Evolutionary conservation across 1,139 yeast species (phyloP).

Genomic region (Zygoascus meyerae): DNA sequence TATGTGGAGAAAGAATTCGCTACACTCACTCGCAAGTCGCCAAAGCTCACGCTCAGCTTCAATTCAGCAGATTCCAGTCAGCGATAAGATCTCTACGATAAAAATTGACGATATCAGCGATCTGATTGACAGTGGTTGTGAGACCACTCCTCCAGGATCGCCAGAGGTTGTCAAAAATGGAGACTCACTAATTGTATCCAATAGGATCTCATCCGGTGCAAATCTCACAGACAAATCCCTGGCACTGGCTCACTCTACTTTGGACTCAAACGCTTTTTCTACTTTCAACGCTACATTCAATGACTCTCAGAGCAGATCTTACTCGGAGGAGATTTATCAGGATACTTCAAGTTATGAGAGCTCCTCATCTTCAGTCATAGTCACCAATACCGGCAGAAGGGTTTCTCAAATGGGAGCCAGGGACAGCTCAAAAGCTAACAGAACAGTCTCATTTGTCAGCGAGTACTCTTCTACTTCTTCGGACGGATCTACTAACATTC

Average conservation of each 20-base stretch:
- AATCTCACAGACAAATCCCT: too few species aligned
- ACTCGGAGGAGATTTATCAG: too few species aligned
- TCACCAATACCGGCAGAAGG: conserved; percentile 5
- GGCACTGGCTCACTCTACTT: too few species aligned
- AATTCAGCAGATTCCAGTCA: conserved; percentile 1
- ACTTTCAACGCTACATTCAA: too few species aligned
- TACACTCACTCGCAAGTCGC: not conserved
- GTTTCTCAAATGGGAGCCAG: not conserved
- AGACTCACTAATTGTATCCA: not conserved
- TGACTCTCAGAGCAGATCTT: too few species aligned
- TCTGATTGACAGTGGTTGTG: conserved; percentile 11
- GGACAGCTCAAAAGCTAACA: too few species aligned
- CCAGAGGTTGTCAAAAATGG: not conserved
- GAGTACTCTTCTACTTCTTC: not conserved
- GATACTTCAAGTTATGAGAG: not conserved
- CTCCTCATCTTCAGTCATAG: conserved; percentile 4
- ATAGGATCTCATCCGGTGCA: not conserved
- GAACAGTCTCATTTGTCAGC: not conserved
- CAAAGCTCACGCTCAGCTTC: not conserved
- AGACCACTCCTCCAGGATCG: conserved; percentile 1
- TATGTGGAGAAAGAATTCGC: conserved; percentile 9
- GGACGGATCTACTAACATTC: not conserved
- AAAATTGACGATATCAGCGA: conserved; percentile 29
- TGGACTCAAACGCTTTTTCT: too few species aligned
- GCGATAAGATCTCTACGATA: conserved; percentile 15